These are phyloP conservation scores for Lentinula raphanica DNA, from an alignment of 768 basidiomycete species.

Conservation along the genomic window DNA sequence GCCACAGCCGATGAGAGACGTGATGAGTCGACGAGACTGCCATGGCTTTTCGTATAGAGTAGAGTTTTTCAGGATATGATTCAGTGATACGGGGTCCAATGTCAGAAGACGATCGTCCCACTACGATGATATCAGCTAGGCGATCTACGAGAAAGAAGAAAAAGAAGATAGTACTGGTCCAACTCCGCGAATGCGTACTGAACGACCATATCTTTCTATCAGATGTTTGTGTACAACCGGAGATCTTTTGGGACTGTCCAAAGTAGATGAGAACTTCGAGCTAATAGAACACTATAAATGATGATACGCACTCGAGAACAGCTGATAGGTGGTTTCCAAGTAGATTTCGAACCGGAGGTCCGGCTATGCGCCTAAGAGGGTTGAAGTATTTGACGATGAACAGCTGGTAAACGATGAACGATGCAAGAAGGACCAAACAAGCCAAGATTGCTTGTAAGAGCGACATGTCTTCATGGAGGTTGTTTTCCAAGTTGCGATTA, in stretches of 20 bases:
- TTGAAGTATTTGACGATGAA: slow-evolving; percentile 31
- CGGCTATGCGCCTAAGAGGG: slow-evolving; percentile 52
- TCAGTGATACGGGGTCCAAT: slow-evolving; percentile 70
- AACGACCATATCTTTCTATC: slow-evolving; percentile 59
- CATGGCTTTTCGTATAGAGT: slow-evolving; percentile 80
- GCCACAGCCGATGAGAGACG: slow-evolving; percentile 75
- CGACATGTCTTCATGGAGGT: neutral
- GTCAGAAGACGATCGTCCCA: slow-evolving; percentile 79
- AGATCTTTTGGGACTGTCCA: slow-evolving; percentile 45
- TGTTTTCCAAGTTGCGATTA: neutral
- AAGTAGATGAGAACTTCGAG: neutral
- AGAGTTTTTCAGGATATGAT: slow-evolving; percentile 69
- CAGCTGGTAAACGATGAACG: slow-evolving; percentile 25
- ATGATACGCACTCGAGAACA: slow-evolving; percentile 51
- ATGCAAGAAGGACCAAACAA: slow-evolving; percentile 6
- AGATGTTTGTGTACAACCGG: slow-evolving; percentile 48
- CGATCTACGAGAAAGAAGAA: neutral
- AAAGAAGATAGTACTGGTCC: slow-evolving; percentile 44
- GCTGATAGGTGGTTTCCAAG: slow-evolving; percentile 50
- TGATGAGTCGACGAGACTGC: slow-evolving; percentile 70
- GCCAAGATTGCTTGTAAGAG: slow-evolving; percentile 4
- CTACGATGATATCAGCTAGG: slow-evolving; percentile 28
- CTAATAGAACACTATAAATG: neutral
- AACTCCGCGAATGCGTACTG: slow-evolving; percentile 62
- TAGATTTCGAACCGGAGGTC: slow-evolving; percentile 48